Percentiles rank a stretch among this genome's conserved stretches.
phyloP scores from a whole-genome alignment of 495 filamentous ascomycete genomes.

The Trichoderma gamsii region DNA sequence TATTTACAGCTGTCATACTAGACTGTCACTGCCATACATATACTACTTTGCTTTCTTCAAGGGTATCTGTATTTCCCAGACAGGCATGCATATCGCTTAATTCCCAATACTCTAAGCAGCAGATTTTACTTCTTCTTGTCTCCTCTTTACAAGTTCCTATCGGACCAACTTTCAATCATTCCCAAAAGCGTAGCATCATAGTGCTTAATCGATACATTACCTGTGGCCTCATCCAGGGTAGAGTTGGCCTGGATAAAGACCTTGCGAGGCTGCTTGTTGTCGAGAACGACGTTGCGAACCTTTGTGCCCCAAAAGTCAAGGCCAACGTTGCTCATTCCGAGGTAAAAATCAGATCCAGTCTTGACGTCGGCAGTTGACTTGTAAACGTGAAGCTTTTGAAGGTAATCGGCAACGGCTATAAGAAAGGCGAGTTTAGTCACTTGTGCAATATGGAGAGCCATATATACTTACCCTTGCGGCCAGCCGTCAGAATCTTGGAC shows the following conservation, averaged over 20 bases:
- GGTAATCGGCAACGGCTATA: constrained; percentile 76
- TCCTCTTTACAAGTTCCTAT: constrained; percentile 54
- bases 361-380: constrained; percentile 85
- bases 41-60: neutral
- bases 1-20: neutral
- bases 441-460: neutral
- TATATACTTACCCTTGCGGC: constrained; percentile 42
- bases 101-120: neutral
- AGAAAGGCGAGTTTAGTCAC: constrained; percentile 14
- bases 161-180: constrained; percentile 85
- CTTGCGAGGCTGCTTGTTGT: constrained; percentile 86
- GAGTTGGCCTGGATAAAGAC: constrained; percentile 97
- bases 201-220: constrained; percentile 73
- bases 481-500: constrained; percentile 65
- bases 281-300: constrained; percentile 71
- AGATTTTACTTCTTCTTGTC: no score
- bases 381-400: constrained; percentile 88
- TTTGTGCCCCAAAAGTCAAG: constrained; percentile 71
- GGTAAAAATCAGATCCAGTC: constrained; percentile 68
- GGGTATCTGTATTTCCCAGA: constrained; percentile 2
- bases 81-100: neutral
- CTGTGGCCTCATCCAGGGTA: constrained; percentile 55
- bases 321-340: constrained; percentile 72
- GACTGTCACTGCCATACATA: neutral
- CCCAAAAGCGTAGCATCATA: constrained; percentile 84